phyloP scores from a whole-genome alignment of 2,329 filamentous ascomycete genomes.

The Fusarium humuli region DNA sequence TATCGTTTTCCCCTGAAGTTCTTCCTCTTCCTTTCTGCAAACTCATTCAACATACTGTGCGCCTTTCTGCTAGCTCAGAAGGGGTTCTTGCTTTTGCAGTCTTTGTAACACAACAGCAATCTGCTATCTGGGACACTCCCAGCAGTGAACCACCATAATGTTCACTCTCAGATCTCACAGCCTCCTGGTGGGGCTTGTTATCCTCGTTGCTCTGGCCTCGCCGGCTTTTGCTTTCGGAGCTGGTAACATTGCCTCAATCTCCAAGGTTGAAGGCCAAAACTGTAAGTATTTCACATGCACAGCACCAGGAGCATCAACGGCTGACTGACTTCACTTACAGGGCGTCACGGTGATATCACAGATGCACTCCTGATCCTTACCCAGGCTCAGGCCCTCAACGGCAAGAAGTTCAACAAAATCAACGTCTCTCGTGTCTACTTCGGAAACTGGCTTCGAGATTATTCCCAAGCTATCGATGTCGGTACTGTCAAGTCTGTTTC shows the following conservation, averaged over 20 bases:
- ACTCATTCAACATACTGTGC: neutral
- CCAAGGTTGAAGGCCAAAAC: slow-evolving; percentile 85
- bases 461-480: slow-evolving; percentile 93
- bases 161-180: slow-evolving; percentile 60
- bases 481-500: slow-evolving; percentile 92
- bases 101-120: slow-evolving; percentile 16
- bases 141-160: slow-evolving; percentile 54
- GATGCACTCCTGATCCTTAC: slow-evolving; percentile 83
- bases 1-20: neutral
- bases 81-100: slow-evolving; percentile 25
- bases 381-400: slow-evolving; percentile 63
- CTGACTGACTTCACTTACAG: slow-evolving; percentile 50
- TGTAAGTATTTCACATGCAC: slow-evolving; percentile 61
- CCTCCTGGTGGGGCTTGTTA: slow-evolving; percentile 65
- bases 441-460: slow-evolving; percentile 94
- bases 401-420: slow-evolving; percentile 89
- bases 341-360: slow-evolving; percentile 93
- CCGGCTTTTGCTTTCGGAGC: slow-evolving; percentile 85
- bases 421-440: slow-evolving; percentile 93
- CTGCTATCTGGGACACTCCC: slow-evolving; percentile 27
- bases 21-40: slow-evolving; percentile 9
- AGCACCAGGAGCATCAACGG: neutral
- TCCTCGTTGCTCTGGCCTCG: slow-evolving; percentile 74
- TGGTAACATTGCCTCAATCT: slow-evolving; percentile 86
- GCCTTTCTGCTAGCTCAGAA: slow-evolving; percentile 40